A percentile compares a stretch with the other conserved stretches of the same genome.
Evolutionary conservation across 148 eudicot species (phyloP).

Genomic region (Tetragonia tetragonoides): DNA sequence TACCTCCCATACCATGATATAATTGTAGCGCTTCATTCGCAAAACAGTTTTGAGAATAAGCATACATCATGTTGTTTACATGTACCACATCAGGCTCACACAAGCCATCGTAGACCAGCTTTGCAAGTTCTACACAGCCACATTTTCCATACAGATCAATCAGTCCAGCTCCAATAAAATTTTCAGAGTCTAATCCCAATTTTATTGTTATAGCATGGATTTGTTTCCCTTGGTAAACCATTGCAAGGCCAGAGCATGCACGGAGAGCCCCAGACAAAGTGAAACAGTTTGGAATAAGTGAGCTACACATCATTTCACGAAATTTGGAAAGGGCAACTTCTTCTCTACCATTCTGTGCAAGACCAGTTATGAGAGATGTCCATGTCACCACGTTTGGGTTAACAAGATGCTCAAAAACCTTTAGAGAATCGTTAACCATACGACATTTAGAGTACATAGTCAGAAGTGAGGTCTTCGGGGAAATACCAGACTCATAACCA

Average conservation of each 20-base stretch:
- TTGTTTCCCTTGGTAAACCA: conserved; percentile 43
- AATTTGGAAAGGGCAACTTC: conserved; percentile 36
- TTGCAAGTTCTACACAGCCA: conserved; percentile 41
- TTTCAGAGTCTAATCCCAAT: conserved; percentile 31
- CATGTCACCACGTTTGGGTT: conserved; percentile 40
- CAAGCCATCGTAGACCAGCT: conserved; percentile 33
- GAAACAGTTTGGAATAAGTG: conserved; percentile 39
- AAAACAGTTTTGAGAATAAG: conserved; percentile 43
- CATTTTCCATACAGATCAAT: conserved; percentile 44
- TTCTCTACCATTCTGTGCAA: conserved; percentile 43
- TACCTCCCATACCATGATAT: conserved; percentile 28
- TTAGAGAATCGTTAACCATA: conserved; percentile 35
- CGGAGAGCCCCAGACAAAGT: conserved; percentile 32
- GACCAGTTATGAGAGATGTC: conserved; percentile 41
- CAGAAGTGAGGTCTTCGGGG: conserved; percentile 38
- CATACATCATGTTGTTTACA: conserved; percentile 43
- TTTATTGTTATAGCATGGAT: conserved; percentile 34
- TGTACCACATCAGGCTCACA: conserved; percentile 35
- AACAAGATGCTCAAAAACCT: conserved; percentile 30
- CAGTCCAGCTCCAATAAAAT: conserved; percentile 35
- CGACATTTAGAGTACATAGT: conserved; percentile 49
- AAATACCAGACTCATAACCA: conserved; percentile 32
- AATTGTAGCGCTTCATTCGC: conserved; percentile 32
- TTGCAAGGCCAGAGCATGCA: conserved; percentile 44
- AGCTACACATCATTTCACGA: conserved; percentile 32